Conservation (phyloP, 1,139 yeast genomes). For the Candida neerlandica region DNA sequence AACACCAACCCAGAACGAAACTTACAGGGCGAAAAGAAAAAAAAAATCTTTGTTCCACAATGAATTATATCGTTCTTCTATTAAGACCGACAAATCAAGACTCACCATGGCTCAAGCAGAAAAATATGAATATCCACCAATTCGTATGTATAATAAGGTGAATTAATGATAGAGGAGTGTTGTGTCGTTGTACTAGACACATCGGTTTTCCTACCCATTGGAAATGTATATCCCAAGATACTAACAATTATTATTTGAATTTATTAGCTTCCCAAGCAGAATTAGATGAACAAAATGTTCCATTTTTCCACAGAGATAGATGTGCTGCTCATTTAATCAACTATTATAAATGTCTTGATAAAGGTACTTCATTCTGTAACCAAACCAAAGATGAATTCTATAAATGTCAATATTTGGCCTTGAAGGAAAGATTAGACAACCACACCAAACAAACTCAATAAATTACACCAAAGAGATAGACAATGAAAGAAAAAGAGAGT, state of each 20-base stretch:
- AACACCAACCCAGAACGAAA: background rate
- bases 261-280: constrained; percentile 34
- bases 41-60: background rate
- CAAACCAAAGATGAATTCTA: constrained; percentile 48
- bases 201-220: background rate
- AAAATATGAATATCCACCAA: constrained; percentile 28
- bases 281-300: constrained; percentile 47
- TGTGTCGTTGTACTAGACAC: background rate
- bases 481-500: background rate
- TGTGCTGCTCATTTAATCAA: constrained; percentile 50
- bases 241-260: too few relatives aligned
- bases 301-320: constrained; percentile 49
- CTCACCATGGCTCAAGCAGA: constrained; percentile 14
- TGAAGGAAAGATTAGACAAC: constrained; percentile 46
- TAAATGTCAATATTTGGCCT: constrained; percentile 49
- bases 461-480: background rate
- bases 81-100: background rate
- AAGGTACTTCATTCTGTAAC: constrained; percentile 47
- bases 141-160: constrained; percentile 26
- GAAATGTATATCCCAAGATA: constrained; percentile 1
- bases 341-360: constrained; percentile 50
- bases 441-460: constrained; percentile 19
- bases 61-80: background rate
- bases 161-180: background rate
- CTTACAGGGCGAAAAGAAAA: background rate